Evolutionary conservation across 169 alveolate genomes (phyloP), one percentile per base, ranked within the genome.

Genomic region (Cryptosporidium muris): DNA sequence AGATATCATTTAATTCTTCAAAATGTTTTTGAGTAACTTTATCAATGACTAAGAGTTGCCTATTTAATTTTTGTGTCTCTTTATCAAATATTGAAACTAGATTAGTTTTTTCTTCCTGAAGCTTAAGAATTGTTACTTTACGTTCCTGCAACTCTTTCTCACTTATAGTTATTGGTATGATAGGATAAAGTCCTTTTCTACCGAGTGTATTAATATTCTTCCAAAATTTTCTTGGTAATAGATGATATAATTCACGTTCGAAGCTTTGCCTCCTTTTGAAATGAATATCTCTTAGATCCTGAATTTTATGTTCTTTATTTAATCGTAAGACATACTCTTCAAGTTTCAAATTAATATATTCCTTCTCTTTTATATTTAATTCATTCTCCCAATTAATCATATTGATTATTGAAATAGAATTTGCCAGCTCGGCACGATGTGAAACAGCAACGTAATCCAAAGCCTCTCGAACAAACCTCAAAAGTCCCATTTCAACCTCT

Each of bases 1-100:
- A 74, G 74, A 74, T 74, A 58, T 74, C 85, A 74, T 74, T 74
- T 48, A 74, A 42, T 9, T 74, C 85, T 8, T 66, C 66, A 53
- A 74, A 63, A 1, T 48, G 85, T 25, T 74, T 74, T 48, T 74
- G 38, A 34, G 60, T 51, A 14, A 74, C 85, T 43, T 74, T 54
- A 43, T 74, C 85, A 7, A 74, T 58, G 16, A 74, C 85, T 12
- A 74, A 14, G 2, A 74, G 62, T 49, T 74, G 64, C 38, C 62
- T 74, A 25, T 66, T 51, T 42, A 74, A 38, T 7, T 49, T 74
- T 43, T 74, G 85, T 2, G 74, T 68, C 43, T 74, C 85, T 2
- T 66, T 40, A 43, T 74, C 85, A 54, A 34, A 74, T 12, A 58
- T 56, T 7, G 85, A 48, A 14, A 74, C 34, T 36, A 74, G 43